Conservation (phyloP, 75 land plant species). For the Cryptomeria japonica region DNA sequence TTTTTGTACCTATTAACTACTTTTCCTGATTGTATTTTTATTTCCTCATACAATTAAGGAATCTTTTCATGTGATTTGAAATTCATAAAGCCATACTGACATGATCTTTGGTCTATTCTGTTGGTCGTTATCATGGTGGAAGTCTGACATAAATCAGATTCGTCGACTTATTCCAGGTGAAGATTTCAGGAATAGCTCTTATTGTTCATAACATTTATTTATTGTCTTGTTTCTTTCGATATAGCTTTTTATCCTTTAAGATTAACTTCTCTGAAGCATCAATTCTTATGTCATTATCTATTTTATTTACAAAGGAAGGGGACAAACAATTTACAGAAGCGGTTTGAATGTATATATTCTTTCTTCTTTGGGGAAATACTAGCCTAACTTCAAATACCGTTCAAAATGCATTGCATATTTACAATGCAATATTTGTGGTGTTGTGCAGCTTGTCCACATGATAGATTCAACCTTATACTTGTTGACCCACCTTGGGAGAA, state of each 20-base stretch:
- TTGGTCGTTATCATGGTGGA: conserved; percentile 9
- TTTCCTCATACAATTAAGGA: not conserved
- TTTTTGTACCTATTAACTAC: not conserved
- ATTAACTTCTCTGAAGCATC: not conserved
- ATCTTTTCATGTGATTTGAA: not conserved
- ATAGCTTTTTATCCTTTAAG: not conserved
- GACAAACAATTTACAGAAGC: not conserved
- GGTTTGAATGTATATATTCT: not conserved
- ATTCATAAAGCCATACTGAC: not conserved
- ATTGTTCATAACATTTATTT: not conserved
- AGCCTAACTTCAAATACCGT: not conserved
- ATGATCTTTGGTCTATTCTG: conserved; percentile 3
- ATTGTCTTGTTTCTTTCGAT: not conserved
- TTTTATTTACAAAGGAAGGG: not conserved
- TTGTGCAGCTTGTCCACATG: conserved; percentile 32
- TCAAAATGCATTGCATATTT: not conserved
- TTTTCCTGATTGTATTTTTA: not conserved
- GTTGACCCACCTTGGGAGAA: conserved; percentile 99
- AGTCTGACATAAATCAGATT: conserved; percentile 63
- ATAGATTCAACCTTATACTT: conserved; percentile 77
- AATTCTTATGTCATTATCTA: not conserved
- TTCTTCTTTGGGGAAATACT: not conserved
- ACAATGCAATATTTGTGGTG: not conserved
- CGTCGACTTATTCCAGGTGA: conserved; percentile 56
- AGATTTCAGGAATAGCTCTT: not conserved